Percentiles rank a stretch among this genome's conserved stretches.
Conservation (phyloP, 495 filamentous ascomycete species). For the Chaetomium tenue region DNA sequence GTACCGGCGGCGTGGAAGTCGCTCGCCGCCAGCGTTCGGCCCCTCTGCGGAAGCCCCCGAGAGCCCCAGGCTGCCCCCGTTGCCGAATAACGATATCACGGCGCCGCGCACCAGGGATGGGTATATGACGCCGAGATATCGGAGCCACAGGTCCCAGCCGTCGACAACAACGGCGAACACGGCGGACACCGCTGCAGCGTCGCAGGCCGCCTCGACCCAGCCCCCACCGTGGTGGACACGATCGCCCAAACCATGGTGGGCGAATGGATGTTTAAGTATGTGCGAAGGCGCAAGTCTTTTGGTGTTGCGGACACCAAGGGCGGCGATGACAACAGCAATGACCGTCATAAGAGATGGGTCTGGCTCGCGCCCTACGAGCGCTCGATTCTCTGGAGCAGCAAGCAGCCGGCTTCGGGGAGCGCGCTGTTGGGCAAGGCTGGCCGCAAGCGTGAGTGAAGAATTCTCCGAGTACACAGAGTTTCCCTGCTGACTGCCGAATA, state of each 20-base stretch:
- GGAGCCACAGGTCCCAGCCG: constrained; percentile 50
- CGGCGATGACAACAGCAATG: constrained; percentile 58
- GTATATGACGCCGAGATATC: constrained; percentile 38
- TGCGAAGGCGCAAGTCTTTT: constrained; percentile 89
- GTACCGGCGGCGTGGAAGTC: constrained; percentile 52
- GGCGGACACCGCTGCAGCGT: constrained; percentile 48
- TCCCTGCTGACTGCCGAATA: constrained; percentile 41
- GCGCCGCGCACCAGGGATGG: constrained; percentile 51
- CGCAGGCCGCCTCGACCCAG: constrained; percentile 60
- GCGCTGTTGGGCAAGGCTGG: constrained; percentile 94
- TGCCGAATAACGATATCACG: constrained; percentile 71
- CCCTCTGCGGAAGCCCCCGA: constrained; percentile 63
- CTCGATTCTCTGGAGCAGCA: constrained; percentile 96
- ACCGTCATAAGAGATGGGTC: constrained; percentile 93
- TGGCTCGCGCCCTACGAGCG: constrained; percentile 97
- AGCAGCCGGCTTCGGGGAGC: constrained; percentile 84
- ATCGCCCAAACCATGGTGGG: constrained; percentile 99
- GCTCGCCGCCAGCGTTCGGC: constrained; percentile 65
- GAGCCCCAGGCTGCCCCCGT: constrained; percentile 69
- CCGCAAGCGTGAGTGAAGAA: constrained; percentile 73
- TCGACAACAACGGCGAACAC: constrained; percentile 58
- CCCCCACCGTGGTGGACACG: constrained; percentile 89
- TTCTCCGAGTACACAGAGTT: background rate
- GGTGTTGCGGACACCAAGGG: constrained; percentile 66
- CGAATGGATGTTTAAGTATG: constrained; percentile 99